These are phyloP conservation scores for Phaffia australis DNA, from an alignment of 768 basidiomycete genomes.

Conservation along the genomic window DNA sequence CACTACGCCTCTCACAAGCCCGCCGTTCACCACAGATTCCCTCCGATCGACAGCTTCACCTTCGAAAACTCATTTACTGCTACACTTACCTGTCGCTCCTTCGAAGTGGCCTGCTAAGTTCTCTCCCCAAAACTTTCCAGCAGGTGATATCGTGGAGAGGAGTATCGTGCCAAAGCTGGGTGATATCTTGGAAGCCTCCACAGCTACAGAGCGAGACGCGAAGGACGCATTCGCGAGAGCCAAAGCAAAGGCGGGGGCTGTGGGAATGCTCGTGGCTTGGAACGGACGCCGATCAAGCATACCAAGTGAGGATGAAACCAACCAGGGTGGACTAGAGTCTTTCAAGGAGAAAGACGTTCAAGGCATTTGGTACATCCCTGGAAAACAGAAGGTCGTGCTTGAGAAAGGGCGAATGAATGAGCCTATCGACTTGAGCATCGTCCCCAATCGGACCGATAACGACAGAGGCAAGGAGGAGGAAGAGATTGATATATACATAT, in stretches of 20 bases:
- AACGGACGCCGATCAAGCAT: neutral
- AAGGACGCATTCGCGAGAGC: neutral
- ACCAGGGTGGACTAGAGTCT: neutral
- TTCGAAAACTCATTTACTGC: too few species aligned
- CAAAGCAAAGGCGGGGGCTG: too few species aligned
- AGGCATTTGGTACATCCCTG: neutral
- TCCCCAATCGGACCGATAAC: neutral
- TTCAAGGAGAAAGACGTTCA: neutral
- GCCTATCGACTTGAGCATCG: neutral
- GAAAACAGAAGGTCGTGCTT: neutral
- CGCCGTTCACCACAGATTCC: too few species aligned
- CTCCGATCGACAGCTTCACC: too few species aligned
- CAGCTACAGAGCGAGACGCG: neutral
- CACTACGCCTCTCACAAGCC: too few species aligned
- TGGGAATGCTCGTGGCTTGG: too few species aligned
- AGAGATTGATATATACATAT: constrained; percentile 41
- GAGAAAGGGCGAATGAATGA: neutral
- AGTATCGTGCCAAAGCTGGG: neutral
- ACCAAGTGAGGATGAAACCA: neutral
- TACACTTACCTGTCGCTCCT: constrained; percentile 13
- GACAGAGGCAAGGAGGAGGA: neutral
- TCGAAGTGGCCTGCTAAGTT: constrained; percentile 18
- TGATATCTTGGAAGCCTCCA: neutral
- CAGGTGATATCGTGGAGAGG: neutral
- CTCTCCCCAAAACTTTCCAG: neutral